Base-by-base conservation (phyloP, 1,284 basidiomycete species). In the Tylopilus sp. region DNA sequence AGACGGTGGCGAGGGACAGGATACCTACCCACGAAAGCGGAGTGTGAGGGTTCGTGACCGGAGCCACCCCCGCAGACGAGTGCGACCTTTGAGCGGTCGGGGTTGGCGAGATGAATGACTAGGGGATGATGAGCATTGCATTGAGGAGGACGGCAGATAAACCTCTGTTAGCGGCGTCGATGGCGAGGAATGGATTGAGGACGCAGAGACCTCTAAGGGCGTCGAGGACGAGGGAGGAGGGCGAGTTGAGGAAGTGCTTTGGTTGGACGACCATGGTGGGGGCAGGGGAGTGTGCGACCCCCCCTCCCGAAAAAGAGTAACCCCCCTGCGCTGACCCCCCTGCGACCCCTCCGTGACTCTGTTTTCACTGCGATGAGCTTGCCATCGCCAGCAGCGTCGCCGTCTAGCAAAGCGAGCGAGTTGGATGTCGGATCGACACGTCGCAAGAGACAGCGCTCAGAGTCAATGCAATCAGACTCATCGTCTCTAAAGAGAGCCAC, bases 1-100 rank as follows among this genome's bases (percentile, higher is more conserved):
- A n/a, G 16, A 30, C 2, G 21, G 19, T 1, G 15, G 26, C 0
- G 34, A 19, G 16, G 7, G 51, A 2, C 19, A 9, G 38, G 26
- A 18, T n/a, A 52, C 49, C 7, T 48, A 86, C 86, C 87, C 26
- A 90, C 87, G 58, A 88, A 92, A 2, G 83, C 88, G 15, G 89
- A 80, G 68, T 93, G 88, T 16, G 91, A 80, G 21, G 93, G 93
- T 63, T 96, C 93, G 66, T 96, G 93, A 2, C 94, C 94, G 29
- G 87, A 86, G 33, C 93, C 93, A 21, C 94, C 93, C 21, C 93
- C 93, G 55, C 88, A 93, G 59, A 97, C 78, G 19, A 96, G 71
- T 2, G 89, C 81, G 38, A 96, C 93, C 61, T 84, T 83, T 30
- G 78, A 77, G 44, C 71, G 74, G 63, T 86, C 79, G 21, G 68